These are phyloP conservation scores for Isabelozyma heimii DNA, from an alignment of 805 yeast genomes.

Conservation along the genomic window DNA sequence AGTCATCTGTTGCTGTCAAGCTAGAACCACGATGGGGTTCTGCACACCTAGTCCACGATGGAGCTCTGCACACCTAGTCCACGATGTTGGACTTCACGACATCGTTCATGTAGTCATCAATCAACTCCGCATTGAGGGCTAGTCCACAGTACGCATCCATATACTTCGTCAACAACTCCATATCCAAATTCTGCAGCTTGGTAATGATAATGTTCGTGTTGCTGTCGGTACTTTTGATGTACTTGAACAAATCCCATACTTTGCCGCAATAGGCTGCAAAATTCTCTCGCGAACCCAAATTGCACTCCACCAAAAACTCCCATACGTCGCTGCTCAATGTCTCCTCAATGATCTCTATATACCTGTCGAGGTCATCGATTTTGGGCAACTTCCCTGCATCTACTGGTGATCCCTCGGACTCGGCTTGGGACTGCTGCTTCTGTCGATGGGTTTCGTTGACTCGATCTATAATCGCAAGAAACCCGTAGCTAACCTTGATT, in stretches of 20 bases:
- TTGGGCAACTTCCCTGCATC: background rate
- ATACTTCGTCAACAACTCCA: slow-evolving; percentile 13
- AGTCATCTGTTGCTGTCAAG: no score
- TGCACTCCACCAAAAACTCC: slow-evolving; percentile 15
- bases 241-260: slow-evolving; percentile 21
- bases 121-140: slow-evolving; percentile 11
- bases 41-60: no score
- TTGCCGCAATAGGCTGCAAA: slow-evolving; percentile 17
- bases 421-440: background rate
- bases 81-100: slow-evolving; percentile 17
- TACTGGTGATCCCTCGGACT: no score
- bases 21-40: no score
- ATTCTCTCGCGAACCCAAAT: slow-evolving; percentile 25
- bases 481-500: background rate
- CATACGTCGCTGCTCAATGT: slow-evolving; percentile 1
- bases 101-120: slow-evolving; percentile 19
- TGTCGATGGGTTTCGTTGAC: background rate
- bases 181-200: slow-evolving; percentile 9
- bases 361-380: background rate
- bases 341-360: background rate
- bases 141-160: slow-evolving; percentile 17
- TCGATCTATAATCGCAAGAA: background rate
- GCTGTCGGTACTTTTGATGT: slow-evolving; percentile 8
- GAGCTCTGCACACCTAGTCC: no score
- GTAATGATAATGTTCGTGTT: slow-evolving; percentile 12